phyloP scores from a whole-genome alignment of 768 basidiomycete species.

The Mycena latifolia region DNA sequence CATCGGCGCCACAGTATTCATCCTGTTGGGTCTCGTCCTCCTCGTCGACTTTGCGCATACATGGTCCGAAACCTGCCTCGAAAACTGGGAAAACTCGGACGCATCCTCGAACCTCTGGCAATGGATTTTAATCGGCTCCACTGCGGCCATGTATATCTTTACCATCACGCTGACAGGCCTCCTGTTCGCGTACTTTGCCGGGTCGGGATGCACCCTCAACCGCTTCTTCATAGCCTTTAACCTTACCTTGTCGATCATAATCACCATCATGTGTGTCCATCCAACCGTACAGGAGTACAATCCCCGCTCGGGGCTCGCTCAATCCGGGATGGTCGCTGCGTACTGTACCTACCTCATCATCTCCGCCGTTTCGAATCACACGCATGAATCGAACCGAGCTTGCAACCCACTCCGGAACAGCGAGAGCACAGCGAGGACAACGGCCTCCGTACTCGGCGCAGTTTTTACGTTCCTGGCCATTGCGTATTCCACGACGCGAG shows the following conservation, averaged over 20 bases:
- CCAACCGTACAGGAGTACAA: conserved; percentile 93
- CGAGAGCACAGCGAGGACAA: conserved; percentile 74
- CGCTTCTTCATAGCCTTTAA: conserved; percentile 99
- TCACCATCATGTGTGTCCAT: conserved; percentile 86
- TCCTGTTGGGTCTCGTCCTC: conserved; percentile 95
- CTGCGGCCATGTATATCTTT: conserved; percentile 87
- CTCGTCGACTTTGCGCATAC: conserved; percentile 99
- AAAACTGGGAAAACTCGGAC: conserved; percentile 90
- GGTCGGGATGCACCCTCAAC: conserved; percentile 89
- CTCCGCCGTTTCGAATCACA: conserved; percentile 94
- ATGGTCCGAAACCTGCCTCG: conserved; percentile 97
- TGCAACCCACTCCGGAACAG: conserved; percentile 92
- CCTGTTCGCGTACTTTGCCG: conserved; percentile 93
- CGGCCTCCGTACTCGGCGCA: conserved; percentile 91
- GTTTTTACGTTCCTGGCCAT: conserved; percentile 98
- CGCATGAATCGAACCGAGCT: conserved; percentile 66
- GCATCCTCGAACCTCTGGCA: conserved; percentile 91
- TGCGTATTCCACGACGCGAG: conserved; percentile 96
- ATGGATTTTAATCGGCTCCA: conserved; percentile 94
- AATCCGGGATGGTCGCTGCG: conserved; percentile 96
- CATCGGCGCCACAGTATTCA: conserved; percentile 94
- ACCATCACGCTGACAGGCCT: conserved; percentile 89
- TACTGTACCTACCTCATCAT: conserved; percentile 97
- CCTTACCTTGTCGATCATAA: conserved; percentile 80
- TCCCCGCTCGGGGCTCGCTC: conserved; percentile 94